Evolutionary conservation across 2,329 filamentous ascomycete genomes (phyloP).

Genomic region (Epichloe hybrida): DNA sequence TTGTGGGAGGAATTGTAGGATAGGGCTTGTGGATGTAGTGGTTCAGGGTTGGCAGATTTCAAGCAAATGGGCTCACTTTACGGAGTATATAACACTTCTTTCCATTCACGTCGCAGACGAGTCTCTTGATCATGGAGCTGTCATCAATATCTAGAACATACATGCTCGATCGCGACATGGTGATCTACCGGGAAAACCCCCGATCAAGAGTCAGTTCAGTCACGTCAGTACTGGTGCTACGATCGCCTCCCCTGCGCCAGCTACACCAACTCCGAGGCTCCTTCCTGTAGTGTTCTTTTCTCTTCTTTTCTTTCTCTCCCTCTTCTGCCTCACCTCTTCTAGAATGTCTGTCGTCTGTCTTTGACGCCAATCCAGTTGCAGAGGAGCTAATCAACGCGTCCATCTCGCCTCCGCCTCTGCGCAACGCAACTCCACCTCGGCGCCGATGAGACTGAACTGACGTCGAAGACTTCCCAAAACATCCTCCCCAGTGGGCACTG

Average conservation of each 20-base stretch:
- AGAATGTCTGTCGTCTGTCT: neutral
- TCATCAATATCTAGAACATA: neutral
- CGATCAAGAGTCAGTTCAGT: neutral
- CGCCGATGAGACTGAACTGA: constrained; percentile 2
- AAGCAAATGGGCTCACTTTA: too few relatives aligned
- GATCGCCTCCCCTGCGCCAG: neutral
- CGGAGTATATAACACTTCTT: too few relatives aligned
- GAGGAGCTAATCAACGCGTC: too few relatives aligned
- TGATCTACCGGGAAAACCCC: neutral
- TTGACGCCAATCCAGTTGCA: neutral
- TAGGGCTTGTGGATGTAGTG: too few relatives aligned
- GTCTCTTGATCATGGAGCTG: neutral
- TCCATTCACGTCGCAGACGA: too few relatives aligned
- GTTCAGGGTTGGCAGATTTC: too few relatives aligned
- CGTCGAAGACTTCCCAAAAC: constrained; percentile 1
- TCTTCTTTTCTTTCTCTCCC: neutral
- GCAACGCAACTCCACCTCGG: neutral
- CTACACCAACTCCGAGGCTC: neutral
- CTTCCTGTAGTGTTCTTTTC: neutral
- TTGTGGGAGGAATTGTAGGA: too few relatives aligned
- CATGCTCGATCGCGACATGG: neutral
- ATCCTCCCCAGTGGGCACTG: neutral
- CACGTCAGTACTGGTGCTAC: neutral
- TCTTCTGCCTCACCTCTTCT: too few relatives aligned
- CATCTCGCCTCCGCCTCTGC: too few relatives aligned